Percentiles rank a stretch among this genome's conserved stretches.
Evolutionary conservation across 2,329 filamentous ascomycete genomes (phyloP).

Genomic region (Fusarium sublunatum): DNA sequence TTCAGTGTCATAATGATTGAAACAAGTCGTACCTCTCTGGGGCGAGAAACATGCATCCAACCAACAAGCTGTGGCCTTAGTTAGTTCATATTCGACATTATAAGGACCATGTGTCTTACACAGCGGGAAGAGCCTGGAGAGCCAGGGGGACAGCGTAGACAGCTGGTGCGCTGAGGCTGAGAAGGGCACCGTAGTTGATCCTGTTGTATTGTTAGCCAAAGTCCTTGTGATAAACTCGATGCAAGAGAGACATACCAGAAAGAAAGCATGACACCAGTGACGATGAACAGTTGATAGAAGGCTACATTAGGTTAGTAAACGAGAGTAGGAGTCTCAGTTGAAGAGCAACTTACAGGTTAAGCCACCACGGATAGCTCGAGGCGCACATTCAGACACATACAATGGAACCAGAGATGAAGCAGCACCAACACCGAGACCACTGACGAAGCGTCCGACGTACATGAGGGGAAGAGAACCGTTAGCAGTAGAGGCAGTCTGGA

Average conservation of each 20-base stretch:
- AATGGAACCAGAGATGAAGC: slow-evolving; percentile 59
- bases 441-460: slow-evolving; percentile 71
- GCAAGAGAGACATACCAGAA: slow-evolving; percentile 52
- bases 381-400: slow-evolving; percentile 62
- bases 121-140: slow-evolving; percentile 72
- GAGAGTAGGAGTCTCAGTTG: background rate
- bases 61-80: slow-evolving; percentile 56
- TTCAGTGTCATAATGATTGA: background rate
- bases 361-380: slow-evolving; percentile 62
- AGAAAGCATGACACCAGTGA: slow-evolving; percentile 57
- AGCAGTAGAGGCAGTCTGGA: slow-evolving; percentile 69
- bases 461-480: slow-evolving; percentile 68
- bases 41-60: slow-evolving; percentile 70
- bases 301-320: slow-evolving; percentile 42
- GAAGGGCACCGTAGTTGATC: slow-evolving; percentile 65
- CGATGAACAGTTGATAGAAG: slow-evolving; percentile 63
- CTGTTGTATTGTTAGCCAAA: slow-evolving; percentile 55
- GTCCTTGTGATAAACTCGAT: background rate
- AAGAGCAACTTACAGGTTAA: slow-evolving; percentile 54
- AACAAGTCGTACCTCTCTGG: slow-evolving; percentile 55
- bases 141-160: slow-evolving; percentile 72
- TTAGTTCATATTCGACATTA: slow-evolving; percentile 3
- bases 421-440: slow-evolving; percentile 62
- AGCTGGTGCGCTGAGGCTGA: slow-evolving; percentile 59
- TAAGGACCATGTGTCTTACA: slow-evolving; percentile 49